Evolutionary conservation across 495 filamentous ascomycete species (phyloP).

Genomic region (Pseudoneurospora amorphoporcata): DNA sequence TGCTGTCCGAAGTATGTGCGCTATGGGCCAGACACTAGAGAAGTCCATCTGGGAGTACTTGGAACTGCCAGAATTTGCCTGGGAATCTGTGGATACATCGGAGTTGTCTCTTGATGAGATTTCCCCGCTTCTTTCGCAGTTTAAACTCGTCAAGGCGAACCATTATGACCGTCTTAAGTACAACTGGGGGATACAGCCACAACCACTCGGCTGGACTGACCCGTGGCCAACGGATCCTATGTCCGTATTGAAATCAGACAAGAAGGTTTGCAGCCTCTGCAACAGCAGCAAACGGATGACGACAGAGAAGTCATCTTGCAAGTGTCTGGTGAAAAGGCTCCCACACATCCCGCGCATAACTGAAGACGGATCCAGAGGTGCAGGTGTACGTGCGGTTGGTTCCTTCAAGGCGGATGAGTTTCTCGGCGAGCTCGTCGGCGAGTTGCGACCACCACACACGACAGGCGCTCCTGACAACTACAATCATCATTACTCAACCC

Average conservation of each 20-base stretch:
- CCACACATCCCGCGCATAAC: slow-evolving; percentile 12
- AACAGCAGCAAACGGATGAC: slow-evolving; percentile 1
- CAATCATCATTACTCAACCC: background rate
- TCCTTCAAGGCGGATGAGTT: slow-evolving; percentile 2
- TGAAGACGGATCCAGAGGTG: slow-evolving; percentile 10
- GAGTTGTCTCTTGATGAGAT: slow-evolving; percentile 8
- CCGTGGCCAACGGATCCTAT: slow-evolving; percentile 19
- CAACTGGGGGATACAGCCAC: slow-evolving; percentile 4
- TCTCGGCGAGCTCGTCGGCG: slow-evolving; percentile 21
- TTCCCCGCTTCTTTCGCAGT: slow-evolving; percentile 9
- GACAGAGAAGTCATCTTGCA: slow-evolving; percentile 4
- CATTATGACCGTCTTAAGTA: slow-evolving; percentile 4
- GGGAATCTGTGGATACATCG: slow-evolving; percentile 11
- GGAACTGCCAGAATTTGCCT: slow-evolving; percentile 19
- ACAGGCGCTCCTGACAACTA: background rate
- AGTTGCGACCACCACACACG: slow-evolving; percentile 14
- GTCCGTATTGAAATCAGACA: background rate
- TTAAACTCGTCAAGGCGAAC: slow-evolving; percentile 8
- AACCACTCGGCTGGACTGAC: slow-evolving; percentile 12
- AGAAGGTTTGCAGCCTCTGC: slow-evolving; percentile 12
- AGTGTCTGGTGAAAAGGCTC: slow-evolving; percentile 6
- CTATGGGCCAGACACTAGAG: slow-evolving; percentile 11
- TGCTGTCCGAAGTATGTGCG: slow-evolving; percentile 11
- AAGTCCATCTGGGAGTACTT: slow-evolving; percentile 12
- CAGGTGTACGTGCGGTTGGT: slow-evolving; percentile 13